phyloP scores from a whole-genome alignment of 176 grass and related monocot genomes.

The Tillandsia fasciculata region DNA sequence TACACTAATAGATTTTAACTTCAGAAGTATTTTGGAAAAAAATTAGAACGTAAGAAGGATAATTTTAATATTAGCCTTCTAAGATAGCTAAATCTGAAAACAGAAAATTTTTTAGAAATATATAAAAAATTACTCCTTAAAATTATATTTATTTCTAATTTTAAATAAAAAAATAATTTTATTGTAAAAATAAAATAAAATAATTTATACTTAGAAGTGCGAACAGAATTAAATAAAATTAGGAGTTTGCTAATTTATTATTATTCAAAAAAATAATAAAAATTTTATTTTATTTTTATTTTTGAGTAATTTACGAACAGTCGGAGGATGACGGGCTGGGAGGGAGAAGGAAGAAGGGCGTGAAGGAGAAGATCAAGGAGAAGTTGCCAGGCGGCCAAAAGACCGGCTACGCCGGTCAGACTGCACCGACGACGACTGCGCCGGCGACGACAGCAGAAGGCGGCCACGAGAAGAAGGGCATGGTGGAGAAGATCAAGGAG shows the following conservation, averaged over 20 bases:
- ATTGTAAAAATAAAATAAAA: too few species aligned
- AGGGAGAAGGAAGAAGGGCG: background rate
- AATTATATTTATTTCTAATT: too few species aligned
- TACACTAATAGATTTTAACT: too few species aligned
- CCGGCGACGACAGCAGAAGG: background rate
- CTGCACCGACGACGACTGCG: background rate
- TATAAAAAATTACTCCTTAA: too few species aligned
- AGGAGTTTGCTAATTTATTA: too few species aligned
- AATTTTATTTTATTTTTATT: background rate
- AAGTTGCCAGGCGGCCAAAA: background rate
- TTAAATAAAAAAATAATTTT: too few species aligned
- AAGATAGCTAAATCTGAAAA: too few species aligned
- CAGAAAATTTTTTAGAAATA: too few species aligned
- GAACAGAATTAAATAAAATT: background rate
- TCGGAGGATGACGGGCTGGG: background rate
- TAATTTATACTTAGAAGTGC: background rate
- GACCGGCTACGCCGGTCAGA: background rate
- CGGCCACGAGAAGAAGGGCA: slow-evolving; percentile 62
- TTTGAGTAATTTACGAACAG: background rate
- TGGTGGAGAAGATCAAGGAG: slow-evolving; percentile 81
- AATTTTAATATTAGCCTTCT: too few species aligned
- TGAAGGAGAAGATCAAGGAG: background rate
- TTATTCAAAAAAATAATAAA: background rate
- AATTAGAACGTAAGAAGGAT: too few species aligned
- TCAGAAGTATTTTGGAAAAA: too few species aligned